Conservation (phyloP, 192 early-diverging fungal species). For the Entophlyctis helioformis region DNA sequence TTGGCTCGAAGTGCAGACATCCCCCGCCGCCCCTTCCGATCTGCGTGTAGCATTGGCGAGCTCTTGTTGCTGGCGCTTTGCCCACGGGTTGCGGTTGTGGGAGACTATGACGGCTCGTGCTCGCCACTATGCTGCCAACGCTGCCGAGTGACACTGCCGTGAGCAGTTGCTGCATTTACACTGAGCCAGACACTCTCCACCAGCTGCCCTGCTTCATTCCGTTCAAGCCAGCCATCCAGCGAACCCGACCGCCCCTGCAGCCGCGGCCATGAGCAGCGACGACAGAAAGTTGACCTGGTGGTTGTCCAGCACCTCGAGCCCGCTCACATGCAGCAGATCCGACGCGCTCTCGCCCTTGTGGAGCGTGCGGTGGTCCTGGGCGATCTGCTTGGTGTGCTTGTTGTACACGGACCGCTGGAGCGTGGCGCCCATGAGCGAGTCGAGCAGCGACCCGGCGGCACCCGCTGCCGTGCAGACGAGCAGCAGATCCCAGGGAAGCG, state of each 20-base stretch:
- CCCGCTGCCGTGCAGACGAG: constrained; percentile 52
- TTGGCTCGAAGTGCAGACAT: too few species aligned
- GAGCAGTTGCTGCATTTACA: too few species aligned
- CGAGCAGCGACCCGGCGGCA: constrained; percentile 65
- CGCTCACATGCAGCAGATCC: constrained; percentile 41
- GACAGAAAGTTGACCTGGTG: constrained; percentile 74
- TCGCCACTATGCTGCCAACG: too few species aligned
- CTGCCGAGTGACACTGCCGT: too few species aligned
- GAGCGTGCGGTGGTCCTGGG: constrained; percentile 20
- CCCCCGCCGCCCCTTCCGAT: too few species aligned
- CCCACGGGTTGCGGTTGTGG: too few species aligned
- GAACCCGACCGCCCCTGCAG: constrained; percentile 63
- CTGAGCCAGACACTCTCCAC: too few species aligned
- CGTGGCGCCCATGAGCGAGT: constrained; percentile 80
- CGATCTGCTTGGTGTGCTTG: constrained; percentile 43
- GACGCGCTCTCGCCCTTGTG: constrained; percentile 28
- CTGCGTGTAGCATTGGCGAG: too few species aligned
- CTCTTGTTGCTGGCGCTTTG: too few species aligned
- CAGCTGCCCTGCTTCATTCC: too few species aligned
- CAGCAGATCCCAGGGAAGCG: constrained; percentile 27
- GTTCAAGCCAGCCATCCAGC: too few species aligned
- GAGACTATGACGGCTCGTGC: too few species aligned
- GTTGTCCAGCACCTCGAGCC: constrained; percentile 63
- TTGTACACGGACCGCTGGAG: constrained; percentile 64
- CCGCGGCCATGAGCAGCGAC: constrained; percentile 53